These are phyloP conservation scores for Nemania serpens DNA, from an alignment of 2,329 filamentous ascomycete species.

Conservation along the genomic window DNA sequence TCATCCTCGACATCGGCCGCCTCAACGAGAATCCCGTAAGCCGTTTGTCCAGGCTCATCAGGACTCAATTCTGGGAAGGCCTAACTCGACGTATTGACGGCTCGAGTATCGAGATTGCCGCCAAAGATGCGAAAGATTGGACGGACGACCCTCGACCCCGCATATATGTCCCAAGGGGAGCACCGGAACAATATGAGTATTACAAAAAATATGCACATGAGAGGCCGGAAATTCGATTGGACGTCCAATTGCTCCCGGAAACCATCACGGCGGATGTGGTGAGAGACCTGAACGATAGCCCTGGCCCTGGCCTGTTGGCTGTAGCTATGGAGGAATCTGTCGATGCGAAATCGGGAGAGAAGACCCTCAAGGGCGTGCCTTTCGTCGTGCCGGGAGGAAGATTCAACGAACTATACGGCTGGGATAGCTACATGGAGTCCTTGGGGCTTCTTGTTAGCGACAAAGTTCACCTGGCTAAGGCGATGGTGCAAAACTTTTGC, in stretches of 20 bases:
- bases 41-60: slow-evolving; percentile 83
- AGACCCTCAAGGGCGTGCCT: slow-evolving; percentile 76
- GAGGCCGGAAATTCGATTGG: slow-evolving; percentile 81
- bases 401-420: slow-evolving; percentile 98
- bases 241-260: slow-evolving; percentile 79
- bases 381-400: slow-evolving; percentile 97
- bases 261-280: slow-evolving; percentile 82
- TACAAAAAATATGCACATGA: slow-evolving; percentile 80
- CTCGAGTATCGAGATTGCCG: slow-evolving; percentile 83
- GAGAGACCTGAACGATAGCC: slow-evolving; percentile 81
- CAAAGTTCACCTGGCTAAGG: slow-evolving; percentile 83
- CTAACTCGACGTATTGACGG: slow-evolving; percentile 89
- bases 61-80: slow-evolving; percentile 89
- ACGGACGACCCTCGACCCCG: slow-evolving; percentile 85
- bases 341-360: slow-evolving; percentile 70
- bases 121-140: slow-evolving; percentile 93
- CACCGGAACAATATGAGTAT: slow-evolving; percentile 87
- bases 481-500: slow-evolving; percentile 95
- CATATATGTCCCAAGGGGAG: slow-evolving; percentile 86
- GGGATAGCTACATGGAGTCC: slow-evolving; percentile 99
- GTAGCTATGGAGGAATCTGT: slow-evolving; percentile 81
- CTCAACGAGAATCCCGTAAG: slow-evolving; percentile 95
- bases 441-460: slow-evolving; percentile 86
- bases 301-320: slow-evolving; percentile 88
- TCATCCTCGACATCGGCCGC: slow-evolving; percentile 87